A percentile compares a stretch with the other conserved stretches of the same genome.
phyloP scores from a whole-genome alignment of 2,329 filamentous ascomycete species.

The Chaetomium olivaceum region DNA sequence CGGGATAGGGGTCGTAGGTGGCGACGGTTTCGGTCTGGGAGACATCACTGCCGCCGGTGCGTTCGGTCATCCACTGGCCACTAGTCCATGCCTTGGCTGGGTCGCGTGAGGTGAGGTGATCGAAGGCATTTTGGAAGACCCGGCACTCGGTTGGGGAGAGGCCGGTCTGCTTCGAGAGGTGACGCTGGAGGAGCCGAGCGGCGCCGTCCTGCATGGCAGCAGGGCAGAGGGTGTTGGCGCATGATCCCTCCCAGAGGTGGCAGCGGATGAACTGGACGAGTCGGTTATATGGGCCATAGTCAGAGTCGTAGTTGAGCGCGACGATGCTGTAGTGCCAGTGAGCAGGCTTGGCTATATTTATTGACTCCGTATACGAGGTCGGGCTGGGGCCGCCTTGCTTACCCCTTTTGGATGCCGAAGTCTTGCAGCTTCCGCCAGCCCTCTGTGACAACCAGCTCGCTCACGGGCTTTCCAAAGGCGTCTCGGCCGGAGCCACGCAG shows the following conservation, averaged over 20 bases:
- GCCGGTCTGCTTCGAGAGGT: constrained; percentile 39
- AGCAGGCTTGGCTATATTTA: neutral
- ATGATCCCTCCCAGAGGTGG: constrained; percentile 62
- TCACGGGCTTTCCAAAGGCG: constrained; percentile 61
- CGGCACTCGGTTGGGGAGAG: constrained; percentile 37
- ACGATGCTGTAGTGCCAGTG: constrained; percentile 46
- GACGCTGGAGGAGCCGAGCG: constrained; percentile 50
- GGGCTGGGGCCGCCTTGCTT: constrained; percentile 13
- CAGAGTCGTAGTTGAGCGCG: constrained; percentile 59
- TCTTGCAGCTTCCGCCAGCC: constrained; percentile 66
- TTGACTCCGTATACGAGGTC: neutral
- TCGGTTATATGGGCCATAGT: constrained; percentile 53
- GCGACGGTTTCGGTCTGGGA: constrained; percentile 67
- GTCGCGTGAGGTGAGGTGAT: constrained; percentile 55
- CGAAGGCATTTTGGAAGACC: constrained; percentile 55
- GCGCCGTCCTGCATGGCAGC: constrained; percentile 68
- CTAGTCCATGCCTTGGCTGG: constrained; percentile 62
- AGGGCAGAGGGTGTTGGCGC: constrained; percentile 64
- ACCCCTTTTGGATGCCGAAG: constrained; percentile 59
- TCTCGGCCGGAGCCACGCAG: constrained; percentile 58
- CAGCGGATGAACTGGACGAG: constrained; percentile 60
- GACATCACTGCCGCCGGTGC: constrained; percentile 68
- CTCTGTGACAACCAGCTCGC: constrained; percentile 62
- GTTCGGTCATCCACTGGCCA: constrained; percentile 78
- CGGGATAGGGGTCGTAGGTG: constrained; percentile 31